A percentile compares a stretch with the other conserved stretches of the same genome.
Evolutionary conservation across 345 rosid genomes (phyloP).

Genomic region (Eucalyptus curtisii): DNA sequence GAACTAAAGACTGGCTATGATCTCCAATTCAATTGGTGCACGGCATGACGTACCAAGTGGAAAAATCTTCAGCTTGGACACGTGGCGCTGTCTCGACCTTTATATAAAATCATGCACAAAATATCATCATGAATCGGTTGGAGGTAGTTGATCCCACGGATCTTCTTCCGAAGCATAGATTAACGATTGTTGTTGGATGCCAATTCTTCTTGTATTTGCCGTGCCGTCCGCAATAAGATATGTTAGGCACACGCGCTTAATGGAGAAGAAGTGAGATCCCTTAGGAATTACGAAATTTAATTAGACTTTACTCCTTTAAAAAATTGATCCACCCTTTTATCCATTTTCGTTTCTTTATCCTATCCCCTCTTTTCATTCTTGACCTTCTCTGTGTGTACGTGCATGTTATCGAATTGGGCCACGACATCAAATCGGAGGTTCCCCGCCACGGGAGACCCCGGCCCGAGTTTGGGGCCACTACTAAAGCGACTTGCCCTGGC

Average conservation of each 20-base stretch:
- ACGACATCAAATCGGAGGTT: not conserved
- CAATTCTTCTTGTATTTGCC: not conserved
- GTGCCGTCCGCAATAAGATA: not conserved
- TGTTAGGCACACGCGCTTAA: not conserved
- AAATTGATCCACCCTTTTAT: not conserved
- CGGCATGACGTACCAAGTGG: not conserved
- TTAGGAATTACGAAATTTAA: not conserved
- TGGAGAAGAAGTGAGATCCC: not conserved
- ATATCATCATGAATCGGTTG: not conserved
- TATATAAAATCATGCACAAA: not conserved
- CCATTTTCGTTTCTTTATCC: not conserved
- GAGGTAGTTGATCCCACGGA: not conserved
- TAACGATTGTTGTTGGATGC: not conserved
- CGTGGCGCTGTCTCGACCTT: not conserved
- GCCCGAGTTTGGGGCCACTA: not conserved
- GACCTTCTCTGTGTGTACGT: not conserved
- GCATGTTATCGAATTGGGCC: not conserved
- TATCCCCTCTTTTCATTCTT: not conserved
- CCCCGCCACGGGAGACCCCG: not conserved
- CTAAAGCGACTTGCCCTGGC: not conserved
- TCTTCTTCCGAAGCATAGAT: not conserved
- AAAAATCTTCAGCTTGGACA: not conserved
- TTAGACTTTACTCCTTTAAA: not conserved
- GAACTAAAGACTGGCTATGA: not conserved
- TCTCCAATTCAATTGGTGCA: not conserved